phyloP scores from a whole-genome alignment of 306 rosid genomes.

The Erythrophleum fordii region DNA sequence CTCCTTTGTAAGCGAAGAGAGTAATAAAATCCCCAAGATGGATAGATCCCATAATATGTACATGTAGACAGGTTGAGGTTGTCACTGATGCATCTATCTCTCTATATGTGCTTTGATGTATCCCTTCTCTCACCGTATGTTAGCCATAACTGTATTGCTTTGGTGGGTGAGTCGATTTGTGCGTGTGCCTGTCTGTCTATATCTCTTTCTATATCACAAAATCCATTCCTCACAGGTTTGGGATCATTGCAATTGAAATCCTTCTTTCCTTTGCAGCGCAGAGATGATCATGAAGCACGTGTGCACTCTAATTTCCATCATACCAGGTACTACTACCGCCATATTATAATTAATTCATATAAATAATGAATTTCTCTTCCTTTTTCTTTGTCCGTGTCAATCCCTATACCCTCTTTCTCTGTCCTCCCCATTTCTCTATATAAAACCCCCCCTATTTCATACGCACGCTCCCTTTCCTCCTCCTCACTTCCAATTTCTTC shows the following conservation, averaged over 20 bases:
- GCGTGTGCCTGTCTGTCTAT: constrained; percentile 5
- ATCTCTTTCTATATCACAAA: constrained; percentile 42
- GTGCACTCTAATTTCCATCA: constrained; percentile 75
- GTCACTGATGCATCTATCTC: constrained; percentile 32
- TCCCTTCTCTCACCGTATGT: constrained; percentile 38
- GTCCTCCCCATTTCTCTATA: neutral
- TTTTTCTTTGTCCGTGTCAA: constrained; percentile 38
- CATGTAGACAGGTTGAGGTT: constrained; percentile 42
- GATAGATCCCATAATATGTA: constrained; percentile 37
- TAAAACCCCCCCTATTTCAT: constrained; percentile 42
- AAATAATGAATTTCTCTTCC: constrained; percentile 44
- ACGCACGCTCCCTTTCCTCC: constrained; percentile 22
- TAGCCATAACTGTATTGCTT: constrained; percentile 42
- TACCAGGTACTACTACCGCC: constrained; percentile 47
- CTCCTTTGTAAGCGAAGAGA: constrained; percentile 41
- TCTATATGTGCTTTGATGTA: constrained; percentile 41
- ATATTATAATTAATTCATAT: constrained; percentile 32
- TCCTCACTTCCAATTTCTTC: constrained; percentile 25
- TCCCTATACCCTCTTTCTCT: constrained; percentile 35
- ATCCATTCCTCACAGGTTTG: constrained; percentile 47
- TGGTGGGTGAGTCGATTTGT: constrained; percentile 39
- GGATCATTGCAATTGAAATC: constrained; percentile 48
- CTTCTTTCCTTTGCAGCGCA: constrained; percentile 51
- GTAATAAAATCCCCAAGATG: constrained; percentile 46
- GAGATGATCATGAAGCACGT: constrained; percentile 79